Base-by-base conservation (phyloP, 2,329 filamentous ascomycete species). In the Colletotrichum sp. region DNA sequence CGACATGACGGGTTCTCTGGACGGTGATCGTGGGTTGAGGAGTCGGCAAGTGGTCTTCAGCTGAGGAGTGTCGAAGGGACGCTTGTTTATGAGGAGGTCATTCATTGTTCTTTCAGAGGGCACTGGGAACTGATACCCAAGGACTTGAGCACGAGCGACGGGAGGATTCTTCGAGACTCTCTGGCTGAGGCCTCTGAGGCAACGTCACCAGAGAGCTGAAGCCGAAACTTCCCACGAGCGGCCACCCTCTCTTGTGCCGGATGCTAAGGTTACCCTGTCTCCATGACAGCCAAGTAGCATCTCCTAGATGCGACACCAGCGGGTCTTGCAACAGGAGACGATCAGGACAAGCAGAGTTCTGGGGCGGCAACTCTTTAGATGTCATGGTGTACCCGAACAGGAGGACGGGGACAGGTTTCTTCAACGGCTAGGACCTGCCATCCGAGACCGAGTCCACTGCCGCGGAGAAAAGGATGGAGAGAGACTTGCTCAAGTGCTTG, bases 61-160 rank as follows among this genome's bases (percentile, higher is more conserved):
- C n/a, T 21, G 3, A 52, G 12, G 44, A 1, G 3, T 12, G n/a
- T 3, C n/a, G 44, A 3, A 7, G 10, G 2, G n/a, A 13, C 4
- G 3, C 44, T 3, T 3, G 18, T 44, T 44, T 10, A 6, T n/a
- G 8, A 44, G 39, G 16, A 44, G 16, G 39, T 0, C 8, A 8
- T n/a, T 18, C 16, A 44, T 16, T 10, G 39, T 49, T 49, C 44
- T 49, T 49, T 18, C n/a, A 4, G n/a, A 12, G 12, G 44, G 44
- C n/a, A 52, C n/a, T n/a, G 10, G 44, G n/a, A 12, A 52, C 44
- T 13, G 44, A n/a, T 21, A n/a, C 7, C 6, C 44, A n/a, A 52
- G n/a, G n/a, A 13, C 1, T 21, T 8, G 44, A 21, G 44, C 44
- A 21, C 6, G 44, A n/a, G 39, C 12, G 18, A 52, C 8, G 44